A percentile compares a stretch with the other conserved stretches of the same genome.
phyloP scores from a whole-genome alignment of 192 early-diverging fungal species.

The Coemansia sp. region DNA sequence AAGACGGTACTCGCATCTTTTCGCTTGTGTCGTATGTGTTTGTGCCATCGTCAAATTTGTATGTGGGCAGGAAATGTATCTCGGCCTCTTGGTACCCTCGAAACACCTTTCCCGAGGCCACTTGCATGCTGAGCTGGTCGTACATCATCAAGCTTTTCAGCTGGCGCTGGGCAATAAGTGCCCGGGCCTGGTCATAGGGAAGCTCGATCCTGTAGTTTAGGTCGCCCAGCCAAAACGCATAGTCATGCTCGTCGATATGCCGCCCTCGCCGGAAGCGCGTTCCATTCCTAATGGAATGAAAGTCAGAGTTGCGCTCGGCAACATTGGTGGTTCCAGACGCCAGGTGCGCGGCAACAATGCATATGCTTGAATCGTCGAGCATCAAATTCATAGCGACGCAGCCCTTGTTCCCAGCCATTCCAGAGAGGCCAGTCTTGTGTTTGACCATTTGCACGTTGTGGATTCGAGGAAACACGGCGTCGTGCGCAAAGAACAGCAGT shows the following conservation, averaged over 20 bases:
- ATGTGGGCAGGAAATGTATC: slow-evolving; percentile 89
- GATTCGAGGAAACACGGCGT: slow-evolving; percentile 63
- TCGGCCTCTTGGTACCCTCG: slow-evolving; percentile 74
- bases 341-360: slow-evolving; percentile 91
- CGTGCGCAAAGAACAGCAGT: slow-evolving; percentile 82
- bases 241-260: slow-evolving; percentile 75
- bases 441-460: slow-evolving; percentile 79
- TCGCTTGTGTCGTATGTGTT: slow-evolving; percentile 89
- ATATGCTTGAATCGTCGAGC: slow-evolving; percentile 82
- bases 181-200: slow-evolving; percentile 63
- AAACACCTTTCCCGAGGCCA: slow-evolving; percentile 64
- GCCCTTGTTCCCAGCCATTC: slow-evolving; percentile 98
- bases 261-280: slow-evolving; percentile 69
- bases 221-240: slow-evolving; percentile 84
- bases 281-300: slow-evolving; percentile 71
- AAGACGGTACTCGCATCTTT: slow-evolving; percentile 91
- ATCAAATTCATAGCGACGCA: slow-evolving; percentile 87
- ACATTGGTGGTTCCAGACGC: slow-evolving; percentile 76
- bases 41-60: slow-evolving; percentile 89
- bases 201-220: slow-evolving; percentile 88
- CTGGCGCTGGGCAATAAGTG: slow-evolving; percentile 39
- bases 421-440: slow-evolving; percentile 91
- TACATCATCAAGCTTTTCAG: slow-evolving; percentile 54
- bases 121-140: slow-evolving; percentile 63
- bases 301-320: slow-evolving; percentile 83